Evolutionary conservation across 768 basidiomycete species (phyloP).

Genomic region (Panus rudis): DNA sequence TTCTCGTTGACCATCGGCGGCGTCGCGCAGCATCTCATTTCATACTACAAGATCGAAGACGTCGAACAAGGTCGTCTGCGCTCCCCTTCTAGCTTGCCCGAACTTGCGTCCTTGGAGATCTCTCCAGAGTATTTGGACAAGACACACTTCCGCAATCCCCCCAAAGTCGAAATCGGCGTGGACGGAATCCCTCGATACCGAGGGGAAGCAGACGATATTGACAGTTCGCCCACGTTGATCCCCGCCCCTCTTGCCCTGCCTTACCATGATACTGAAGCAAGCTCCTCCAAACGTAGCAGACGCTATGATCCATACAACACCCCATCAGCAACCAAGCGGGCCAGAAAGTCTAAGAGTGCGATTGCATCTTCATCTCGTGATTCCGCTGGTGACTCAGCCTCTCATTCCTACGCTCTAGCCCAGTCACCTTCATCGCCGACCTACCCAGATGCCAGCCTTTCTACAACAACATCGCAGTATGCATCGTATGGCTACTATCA

Average conservation of each 20-base stretch:
- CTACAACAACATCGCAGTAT: slow-evolving; percentile 5
- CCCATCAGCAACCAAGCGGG: slow-evolving; percentile 12
- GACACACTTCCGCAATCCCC: slow-evolving; percentile 86
- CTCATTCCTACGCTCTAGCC: neutral
- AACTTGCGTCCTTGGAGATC: slow-evolving; percentile 82
- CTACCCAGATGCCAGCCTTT: slow-evolving; percentile 9
- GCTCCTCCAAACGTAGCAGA: slow-evolving; percentile 22
- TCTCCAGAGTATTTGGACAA: slow-evolving; percentile 84
- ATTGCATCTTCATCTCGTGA: slow-evolving; percentile 13
- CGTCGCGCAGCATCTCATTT: slow-evolving; percentile 86
- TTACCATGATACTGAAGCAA: slow-evolving; percentile 15
- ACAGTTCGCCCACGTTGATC: slow-evolving; percentile 25
- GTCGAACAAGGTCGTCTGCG: slow-evolving; percentile 84
- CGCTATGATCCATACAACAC: slow-evolving; percentile 26
- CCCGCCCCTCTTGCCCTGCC: slow-evolving; percentile 17
- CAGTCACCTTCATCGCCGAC: slow-evolving; percentile 4
- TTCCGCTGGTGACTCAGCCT: slow-evolving; percentile 8
- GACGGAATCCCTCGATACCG: slow-evolving; percentile 81
- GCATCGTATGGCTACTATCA: slow-evolving; percentile 9
- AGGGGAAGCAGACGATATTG: slow-evolving; percentile 70
- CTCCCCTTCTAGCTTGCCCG: slow-evolving; percentile 80
- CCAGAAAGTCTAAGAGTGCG: slow-evolving; percentile 18
- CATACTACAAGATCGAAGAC: slow-evolving; percentile 91
- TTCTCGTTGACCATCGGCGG: slow-evolving; percentile 85
- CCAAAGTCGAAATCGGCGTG: slow-evolving; percentile 77